These are phyloP conservation scores for Alloteropsis semialata DNA, from an alignment of 176 grass and related monocot genomes.

Conservation along the genomic window DNA sequence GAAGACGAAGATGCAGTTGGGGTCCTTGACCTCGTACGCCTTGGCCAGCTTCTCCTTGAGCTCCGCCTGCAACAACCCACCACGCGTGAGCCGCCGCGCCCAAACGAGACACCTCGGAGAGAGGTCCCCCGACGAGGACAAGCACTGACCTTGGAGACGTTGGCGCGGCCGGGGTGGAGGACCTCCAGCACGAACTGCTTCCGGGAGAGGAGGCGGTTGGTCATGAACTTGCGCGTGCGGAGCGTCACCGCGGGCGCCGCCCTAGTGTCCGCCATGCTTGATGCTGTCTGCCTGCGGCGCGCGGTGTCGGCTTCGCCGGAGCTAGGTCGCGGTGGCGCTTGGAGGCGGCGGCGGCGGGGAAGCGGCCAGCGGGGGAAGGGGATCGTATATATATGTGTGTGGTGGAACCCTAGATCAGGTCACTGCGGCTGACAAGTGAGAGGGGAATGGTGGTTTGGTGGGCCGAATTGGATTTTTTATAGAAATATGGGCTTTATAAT, in stretches of 20 bases:
- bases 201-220: constrained; percentile 86
- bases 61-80: constrained; percentile 45
- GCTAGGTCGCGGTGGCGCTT: background rate
- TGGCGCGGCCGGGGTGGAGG: constrained; percentile 87
- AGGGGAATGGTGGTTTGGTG: background rate
- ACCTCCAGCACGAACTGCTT: constrained; percentile 99
- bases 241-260: constrained; percentile 60
- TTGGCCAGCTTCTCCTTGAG: constrained; percentile 69
- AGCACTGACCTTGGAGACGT: constrained; percentile 88
- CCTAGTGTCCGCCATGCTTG: constrained; percentile 76
- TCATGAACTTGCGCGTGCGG: constrained; percentile 98
- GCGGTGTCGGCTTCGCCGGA: background rate
- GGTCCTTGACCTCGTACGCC: constrained; percentile 77
- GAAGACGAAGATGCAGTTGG: constrained; percentile 96
- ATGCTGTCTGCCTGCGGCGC: constrained; percentile 8
- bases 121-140: too few species aligned
- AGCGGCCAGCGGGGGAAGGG: too few species aligned
- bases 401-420: constrained; percentile 37
- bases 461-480: background rate
- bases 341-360: constrained; percentile 13
- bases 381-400: background rate
- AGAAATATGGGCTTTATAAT: background rate
- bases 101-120: background rate
- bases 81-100: background rate
- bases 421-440: background rate